phyloP scores from a whole-genome alignment of 148 eudicot species.

The Amaranthus palmeri region DNA sequence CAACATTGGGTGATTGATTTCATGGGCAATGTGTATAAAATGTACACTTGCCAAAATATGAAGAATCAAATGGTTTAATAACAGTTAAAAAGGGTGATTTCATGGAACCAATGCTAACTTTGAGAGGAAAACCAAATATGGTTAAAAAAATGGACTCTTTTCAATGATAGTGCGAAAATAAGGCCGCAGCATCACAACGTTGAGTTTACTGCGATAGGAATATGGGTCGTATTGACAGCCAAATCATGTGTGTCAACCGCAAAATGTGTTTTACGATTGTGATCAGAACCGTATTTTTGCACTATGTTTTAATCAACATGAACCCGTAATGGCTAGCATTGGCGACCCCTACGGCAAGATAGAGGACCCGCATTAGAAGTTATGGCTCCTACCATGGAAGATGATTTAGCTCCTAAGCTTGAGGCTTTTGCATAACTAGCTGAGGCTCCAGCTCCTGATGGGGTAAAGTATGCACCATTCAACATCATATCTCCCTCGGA shows the following conservation, averaged over 20 bases:
- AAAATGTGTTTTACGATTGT: too few species aligned
- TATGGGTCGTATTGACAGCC: too few species aligned
- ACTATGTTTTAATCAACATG: neutral
- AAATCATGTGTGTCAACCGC: too few species aligned
- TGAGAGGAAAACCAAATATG: neutral
- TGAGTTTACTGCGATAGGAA: too few species aligned
- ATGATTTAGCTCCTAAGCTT: constrained; percentile 79
- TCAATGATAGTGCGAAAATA: neutral
- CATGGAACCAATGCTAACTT: constrained; percentile 15
- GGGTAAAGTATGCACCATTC: constrained; percentile 76
- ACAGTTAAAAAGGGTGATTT: neutral
- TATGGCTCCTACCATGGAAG: constrained; percentile 67
- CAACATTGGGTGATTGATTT: constrained; percentile 16
- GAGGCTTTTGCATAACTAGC: constrained; percentile 87
- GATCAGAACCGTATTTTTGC: too few species aligned
- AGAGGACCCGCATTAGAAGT: constrained; percentile 75
- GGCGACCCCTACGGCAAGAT: constrained; percentile 54
- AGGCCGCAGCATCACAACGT: too few species aligned
- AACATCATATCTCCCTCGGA: constrained; percentile 57
- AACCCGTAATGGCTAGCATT: constrained; percentile 40
- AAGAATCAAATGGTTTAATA: constrained; percentile 10
- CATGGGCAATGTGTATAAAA: constrained; percentile 48
- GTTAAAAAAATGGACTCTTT: constrained; percentile 1
- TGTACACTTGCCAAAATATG: constrained; percentile 43
- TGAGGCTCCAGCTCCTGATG: constrained; percentile 80